These are phyloP conservation scores for Blastobotrys raffinosifermentans DNA, from an alignment of 1,139 yeast species.

Conservation along the genomic window DNA sequence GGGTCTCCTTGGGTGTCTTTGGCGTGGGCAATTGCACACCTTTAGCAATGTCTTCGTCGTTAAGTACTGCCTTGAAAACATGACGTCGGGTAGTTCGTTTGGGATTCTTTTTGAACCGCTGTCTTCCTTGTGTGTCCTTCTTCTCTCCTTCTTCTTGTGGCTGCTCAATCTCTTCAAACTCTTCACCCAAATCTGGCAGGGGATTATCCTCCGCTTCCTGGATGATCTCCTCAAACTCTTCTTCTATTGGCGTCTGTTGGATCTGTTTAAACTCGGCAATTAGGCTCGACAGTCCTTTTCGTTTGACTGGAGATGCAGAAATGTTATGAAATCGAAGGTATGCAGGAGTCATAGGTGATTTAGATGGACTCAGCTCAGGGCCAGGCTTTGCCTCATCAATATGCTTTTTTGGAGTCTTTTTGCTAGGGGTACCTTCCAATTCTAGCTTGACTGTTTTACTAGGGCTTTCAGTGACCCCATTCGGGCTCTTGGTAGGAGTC, in stretches of 20 bases:
- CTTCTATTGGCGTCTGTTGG: conserved; percentile 15
- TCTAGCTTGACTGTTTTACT: background rate
- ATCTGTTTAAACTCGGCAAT: conserved; percentile 14
- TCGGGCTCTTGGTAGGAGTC: conserved; percentile 30
- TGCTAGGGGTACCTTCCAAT: too few relatives aligned
- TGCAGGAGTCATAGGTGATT: background rate
- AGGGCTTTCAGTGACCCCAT: background rate
- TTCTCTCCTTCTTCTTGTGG: conserved; percentile 21
- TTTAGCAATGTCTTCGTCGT: conserved; percentile 10
- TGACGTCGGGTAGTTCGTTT: conserved; percentile 61
- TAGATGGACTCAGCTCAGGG: background rate
- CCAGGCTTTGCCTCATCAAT: too few relatives aligned
- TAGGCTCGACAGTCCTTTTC: conserved; percentile 11
- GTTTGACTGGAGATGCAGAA: background rate
- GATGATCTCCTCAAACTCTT: conserved; percentile 16
- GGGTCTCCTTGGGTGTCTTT: conserved; percentile 6
- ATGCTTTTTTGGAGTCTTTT: too few relatives aligned
- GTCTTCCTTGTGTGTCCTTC: conserved; percentile 11
- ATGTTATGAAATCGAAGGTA: conserved; percentile 1
- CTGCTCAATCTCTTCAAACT: conserved; percentile 14
- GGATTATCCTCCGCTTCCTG: conserved; percentile 28
- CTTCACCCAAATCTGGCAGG: conserved; percentile 11
- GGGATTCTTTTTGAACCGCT: conserved; percentile 40
- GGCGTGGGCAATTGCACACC: conserved; percentile 8
- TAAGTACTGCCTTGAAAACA: conserved; percentile 44